phyloP scores from a whole-genome alignment of 306 rosid genomes.

The apple (Malus domestica) region DNA sequence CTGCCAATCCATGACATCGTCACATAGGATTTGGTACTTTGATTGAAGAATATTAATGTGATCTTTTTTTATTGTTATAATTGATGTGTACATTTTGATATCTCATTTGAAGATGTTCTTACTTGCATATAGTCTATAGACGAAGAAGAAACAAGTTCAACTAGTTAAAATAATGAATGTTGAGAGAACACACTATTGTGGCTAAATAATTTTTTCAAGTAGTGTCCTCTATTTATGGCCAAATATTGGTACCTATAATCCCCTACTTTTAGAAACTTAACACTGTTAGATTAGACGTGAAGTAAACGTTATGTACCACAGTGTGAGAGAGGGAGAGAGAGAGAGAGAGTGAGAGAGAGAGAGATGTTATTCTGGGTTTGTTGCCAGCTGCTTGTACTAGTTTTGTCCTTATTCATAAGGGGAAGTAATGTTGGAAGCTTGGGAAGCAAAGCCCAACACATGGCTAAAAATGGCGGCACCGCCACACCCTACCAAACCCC shows the following conservation, averaged over 20 bases:
- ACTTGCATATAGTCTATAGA: too few relatives aligned
- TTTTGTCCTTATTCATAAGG: constrained; percentile 16
- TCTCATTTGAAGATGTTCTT: too few relatives aligned
- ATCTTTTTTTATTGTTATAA: too few relatives aligned
- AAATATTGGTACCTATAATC: not conserved
- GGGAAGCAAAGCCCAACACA: constrained; percentile 22
- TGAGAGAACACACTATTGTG: too few relatives aligned
- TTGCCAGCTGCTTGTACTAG: constrained; percentile 7
- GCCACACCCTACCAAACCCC: constrained; percentile 16
- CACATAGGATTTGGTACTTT: too few relatives aligned
- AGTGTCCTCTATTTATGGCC: too few relatives aligned
- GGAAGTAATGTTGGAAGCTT: constrained; percentile 31
- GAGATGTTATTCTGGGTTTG: not conserved
- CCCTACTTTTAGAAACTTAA: not conserved
- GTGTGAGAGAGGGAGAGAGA: not conserved
- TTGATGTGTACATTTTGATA: too few relatives aligned
- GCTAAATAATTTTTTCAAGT: too few relatives aligned
- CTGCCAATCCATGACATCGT: too few relatives aligned
- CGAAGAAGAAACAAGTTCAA: too few relatives aligned
- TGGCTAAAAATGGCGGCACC: constrained; percentile 30
- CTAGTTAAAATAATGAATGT: too few relatives aligned
- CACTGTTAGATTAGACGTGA: constrained; percentile 21
- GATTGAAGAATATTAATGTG: too few relatives aligned
- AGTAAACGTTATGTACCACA: constrained; percentile 9
- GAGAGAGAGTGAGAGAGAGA: not conserved